Conservation (phyloP, 495 filamentous ascomycete genomes). For the Penicillium cosmopolitanum region DNA sequence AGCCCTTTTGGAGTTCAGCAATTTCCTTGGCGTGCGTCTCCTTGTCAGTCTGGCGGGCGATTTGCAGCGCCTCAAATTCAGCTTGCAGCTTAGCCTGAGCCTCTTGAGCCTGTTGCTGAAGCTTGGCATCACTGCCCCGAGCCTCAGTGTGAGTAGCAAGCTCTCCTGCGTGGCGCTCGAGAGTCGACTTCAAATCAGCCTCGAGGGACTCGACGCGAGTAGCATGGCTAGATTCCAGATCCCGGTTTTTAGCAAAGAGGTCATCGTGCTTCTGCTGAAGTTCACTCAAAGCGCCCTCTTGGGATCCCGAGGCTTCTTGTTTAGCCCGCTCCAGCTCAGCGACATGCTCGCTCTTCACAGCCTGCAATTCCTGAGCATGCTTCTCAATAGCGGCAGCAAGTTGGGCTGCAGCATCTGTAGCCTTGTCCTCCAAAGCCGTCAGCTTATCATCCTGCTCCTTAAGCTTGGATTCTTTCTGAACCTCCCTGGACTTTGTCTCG, state of each 20-base stretch:
- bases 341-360: conserved; percentile 34
- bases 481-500: conserved; percentile 41
- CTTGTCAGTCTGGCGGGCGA: conserved; percentile 32
- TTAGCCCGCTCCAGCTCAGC: conserved; percentile 36
- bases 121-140: conserved; percentile 36
- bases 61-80: conserved; percentile 36
- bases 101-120: conserved; percentile 34
- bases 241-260: conserved; percentile 34
- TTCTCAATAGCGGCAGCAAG: conserved; percentile 34
- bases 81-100: conserved; percentile 36
- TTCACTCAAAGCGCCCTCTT: conserved; percentile 37
- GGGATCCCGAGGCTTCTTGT: conserved; percentile 34
- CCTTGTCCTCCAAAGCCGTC: conserved; percentile 40
- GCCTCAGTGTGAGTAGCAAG: conserved; percentile 37
- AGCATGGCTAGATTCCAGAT: conserved; percentile 40
- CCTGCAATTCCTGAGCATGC: conserved; percentile 37
- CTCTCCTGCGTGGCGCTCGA: conserved; percentile 38
- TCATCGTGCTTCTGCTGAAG: conserved; percentile 48
- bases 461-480: conserved; percentile 32
- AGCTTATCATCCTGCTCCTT: conserved; percentile 39
- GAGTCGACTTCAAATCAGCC: conserved; percentile 37
- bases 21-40: conserved; percentile 33
- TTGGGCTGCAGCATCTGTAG: conserved; percentile 36
- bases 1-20: conserved; percentile 39
- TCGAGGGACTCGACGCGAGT: conserved; percentile 40